A percentile compares a stretch with the other conserved stretches of the same genome.
Conservation (phyloP, 2,329 filamentous ascomycete species). For the Thielaviopsis euricoi region DNA sequence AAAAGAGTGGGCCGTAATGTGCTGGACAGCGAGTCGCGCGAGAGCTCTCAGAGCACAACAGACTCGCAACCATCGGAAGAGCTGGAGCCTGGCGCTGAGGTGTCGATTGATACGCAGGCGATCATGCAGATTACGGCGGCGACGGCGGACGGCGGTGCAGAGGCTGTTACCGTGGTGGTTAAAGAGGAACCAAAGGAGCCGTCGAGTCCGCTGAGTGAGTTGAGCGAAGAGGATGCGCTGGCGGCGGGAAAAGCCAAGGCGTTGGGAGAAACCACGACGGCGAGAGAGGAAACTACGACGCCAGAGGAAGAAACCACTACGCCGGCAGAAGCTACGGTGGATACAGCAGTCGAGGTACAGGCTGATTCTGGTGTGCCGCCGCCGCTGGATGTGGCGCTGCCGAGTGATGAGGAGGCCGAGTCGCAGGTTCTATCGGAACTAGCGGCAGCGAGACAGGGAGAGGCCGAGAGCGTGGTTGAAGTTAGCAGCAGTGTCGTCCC, state of each 20-base stretch:
- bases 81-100: not conserved
- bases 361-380: not conserved
- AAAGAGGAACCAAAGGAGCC: conserved; percentile 11
- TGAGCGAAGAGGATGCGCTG: conserved; percentile 1
- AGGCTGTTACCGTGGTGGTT: not conserved
- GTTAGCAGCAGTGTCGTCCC: not conserved
- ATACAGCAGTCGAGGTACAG: too few relatives aligned
- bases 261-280: too few relatives aligned
- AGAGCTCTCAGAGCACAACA: not conserved
- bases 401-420: conserved; percentile 15
- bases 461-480: not conserved
- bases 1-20: not conserved
- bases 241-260: too few relatives aligned
- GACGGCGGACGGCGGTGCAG: not conserved
- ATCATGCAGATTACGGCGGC: not conserved
- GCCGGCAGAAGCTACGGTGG: not conserved
- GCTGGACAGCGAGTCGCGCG: not conserved
- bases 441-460: conserved; percentile 19
- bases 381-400: not conserved
- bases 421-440: conserved; percentile 26
- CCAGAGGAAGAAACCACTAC: not conserved
- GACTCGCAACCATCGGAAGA: not conserved
- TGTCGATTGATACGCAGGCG: conserved; percentile 6
- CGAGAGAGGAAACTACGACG: not conserved
- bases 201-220: conserved; percentile 9